Percentiles rank a stretch among this genome's conserved stretches.
phyloP scores from a whole-genome alignment of 768 basidiomycete species.

The Exidia glandulosa region DNA sequence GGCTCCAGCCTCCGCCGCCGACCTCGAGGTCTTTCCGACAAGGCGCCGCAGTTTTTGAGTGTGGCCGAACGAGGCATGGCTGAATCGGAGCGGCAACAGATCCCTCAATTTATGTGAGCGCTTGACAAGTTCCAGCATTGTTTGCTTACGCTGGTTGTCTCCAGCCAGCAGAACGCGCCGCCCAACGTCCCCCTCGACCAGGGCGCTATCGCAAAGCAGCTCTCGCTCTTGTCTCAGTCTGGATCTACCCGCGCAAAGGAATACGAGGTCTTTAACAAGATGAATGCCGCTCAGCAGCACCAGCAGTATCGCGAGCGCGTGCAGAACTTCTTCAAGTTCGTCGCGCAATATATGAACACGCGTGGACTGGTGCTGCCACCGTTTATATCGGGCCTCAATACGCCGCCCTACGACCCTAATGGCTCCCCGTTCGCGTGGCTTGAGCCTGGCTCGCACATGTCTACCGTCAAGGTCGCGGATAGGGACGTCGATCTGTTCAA shows the following conservation, averaged over 20 bases:
- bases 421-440: conserved; percentile 55
- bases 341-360: conserved; percentile 48
- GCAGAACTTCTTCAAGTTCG: conserved; percentile 45
- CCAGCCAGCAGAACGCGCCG: background rate
- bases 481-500: conserved; percentile 70
- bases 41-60: no score
- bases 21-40: no score
- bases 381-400: conserved; percentile 50
- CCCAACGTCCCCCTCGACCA: background rate
- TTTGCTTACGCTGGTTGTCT: background rate
- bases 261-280: background rate
- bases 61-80: no score
- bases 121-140: background rate
- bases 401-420: conserved; percentile 48
- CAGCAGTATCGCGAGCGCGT: conserved; percentile 28
- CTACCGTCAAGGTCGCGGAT: conserved; percentile 44
- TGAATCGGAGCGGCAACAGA: background rate
- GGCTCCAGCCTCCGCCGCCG: no score
- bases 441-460: conserved; percentile 49
- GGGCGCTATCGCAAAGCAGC: background rate
- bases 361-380: conserved; percentile 63
- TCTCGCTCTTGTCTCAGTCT: background rate
- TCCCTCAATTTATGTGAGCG: background rate
- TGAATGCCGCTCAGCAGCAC: conserved; percentile 7
- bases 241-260: background rate